Evolutionary conservation across 768 basidiomycete species (phyloP), one percentile per base, ranked within the genome.

Genomic region (Kwoniella sp.): DNA sequence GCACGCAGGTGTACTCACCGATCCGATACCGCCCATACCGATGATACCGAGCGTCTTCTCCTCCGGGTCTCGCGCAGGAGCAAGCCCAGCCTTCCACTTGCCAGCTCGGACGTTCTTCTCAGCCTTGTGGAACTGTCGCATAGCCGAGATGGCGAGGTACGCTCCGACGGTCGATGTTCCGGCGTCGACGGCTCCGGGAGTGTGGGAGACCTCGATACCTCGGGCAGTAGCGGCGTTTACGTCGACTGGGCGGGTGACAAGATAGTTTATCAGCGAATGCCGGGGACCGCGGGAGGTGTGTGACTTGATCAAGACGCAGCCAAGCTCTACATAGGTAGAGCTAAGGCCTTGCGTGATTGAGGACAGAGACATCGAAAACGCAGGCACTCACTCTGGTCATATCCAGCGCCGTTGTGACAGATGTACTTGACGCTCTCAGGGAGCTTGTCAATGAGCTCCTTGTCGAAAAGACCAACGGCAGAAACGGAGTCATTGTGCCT

Each of bases 181-280:
- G 68, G 93, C 90, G 81, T 94, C 88, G 51, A 95, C 92, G 2
- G 91, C 91, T 13, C 89, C 88, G 0, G 93, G 92, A 0, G 92
- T 94, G 76, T 95, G 93, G 9, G 93, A 93, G 25, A 94, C 86
- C 30, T 50, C 34, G 23, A 74, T 67, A 12, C 65, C 67, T 55
- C 85, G 85, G 11, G 84, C 86, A 74, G 86, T 90, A 79, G 89
- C 89, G 3, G 88, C 89, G 7, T 82, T 79, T 17, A 93, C 86
- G 74, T 93, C 89, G 69, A 95, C 70, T 70, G 37, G 0, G 17
- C 26, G 30, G 57, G 47, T 17, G 50, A 17, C 17, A 58, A n/a
- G 45, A 25, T 23, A 20, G 7, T 45, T 29, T 26, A 29, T 2
- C 12, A 9, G 59, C 69, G 29, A 23, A 69, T 66, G 89, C 66